A percentile compares a stretch with the other conserved stretches of the same genome.
Conservation (phyloP, 352 stramenopile species). For the Phytophthora chlamydospora region DNA sequence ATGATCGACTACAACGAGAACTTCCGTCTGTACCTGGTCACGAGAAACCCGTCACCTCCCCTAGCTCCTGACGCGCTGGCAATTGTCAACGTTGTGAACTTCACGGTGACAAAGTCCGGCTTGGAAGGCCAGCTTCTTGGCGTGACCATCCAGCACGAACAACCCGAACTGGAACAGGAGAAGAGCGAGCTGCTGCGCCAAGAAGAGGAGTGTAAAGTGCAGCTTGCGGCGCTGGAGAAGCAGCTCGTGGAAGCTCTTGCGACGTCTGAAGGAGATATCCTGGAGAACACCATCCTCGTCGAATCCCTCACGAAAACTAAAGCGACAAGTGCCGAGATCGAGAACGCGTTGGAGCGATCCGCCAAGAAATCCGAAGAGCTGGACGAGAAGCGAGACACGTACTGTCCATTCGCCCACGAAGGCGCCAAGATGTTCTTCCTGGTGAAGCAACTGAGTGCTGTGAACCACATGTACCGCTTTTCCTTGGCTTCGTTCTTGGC, state of each 20-base stretch:
- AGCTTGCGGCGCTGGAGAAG: constrained; percentile 93
- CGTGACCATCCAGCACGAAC: constrained; percentile 94
- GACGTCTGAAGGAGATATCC: constrained; percentile 94
- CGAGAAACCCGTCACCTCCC: constrained; percentile 88
- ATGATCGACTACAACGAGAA: constrained; percentile 96
- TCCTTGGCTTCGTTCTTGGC: constrained; percentile 90
- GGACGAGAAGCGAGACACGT: constrained; percentile 93
- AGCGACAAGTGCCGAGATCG: constrained; percentile 91
- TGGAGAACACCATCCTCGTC: constrained; percentile 95
- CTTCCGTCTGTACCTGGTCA: constrained; percentile 93
- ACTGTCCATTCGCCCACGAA: constrained; percentile 89
- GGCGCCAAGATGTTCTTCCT: constrained; percentile 95
- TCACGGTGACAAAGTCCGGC: constrained; percentile 94
- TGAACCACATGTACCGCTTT: constrained; percentile 97
- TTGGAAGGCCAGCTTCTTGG: constrained; percentile 94
- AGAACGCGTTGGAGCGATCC: constrained; percentile 87
- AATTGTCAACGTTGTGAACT: constrained; percentile 95
- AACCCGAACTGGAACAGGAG: constrained; percentile 93
- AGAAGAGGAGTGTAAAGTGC: constrained; percentile 96
- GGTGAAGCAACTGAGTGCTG: constrained; percentile 86
- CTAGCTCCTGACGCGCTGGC: constrained; percentile 89
- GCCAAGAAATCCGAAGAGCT: constrained; percentile 91
- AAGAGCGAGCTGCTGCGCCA: constrained; percentile 92
- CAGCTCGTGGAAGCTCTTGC: constrained; percentile 93
- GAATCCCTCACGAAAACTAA: constrained; percentile 96